Percentiles rank a stretch among this genome's conserved stretches.
Conservation (phyloP, 202 grass and related monocot genomes). For the Eragrostis tef region DNA sequence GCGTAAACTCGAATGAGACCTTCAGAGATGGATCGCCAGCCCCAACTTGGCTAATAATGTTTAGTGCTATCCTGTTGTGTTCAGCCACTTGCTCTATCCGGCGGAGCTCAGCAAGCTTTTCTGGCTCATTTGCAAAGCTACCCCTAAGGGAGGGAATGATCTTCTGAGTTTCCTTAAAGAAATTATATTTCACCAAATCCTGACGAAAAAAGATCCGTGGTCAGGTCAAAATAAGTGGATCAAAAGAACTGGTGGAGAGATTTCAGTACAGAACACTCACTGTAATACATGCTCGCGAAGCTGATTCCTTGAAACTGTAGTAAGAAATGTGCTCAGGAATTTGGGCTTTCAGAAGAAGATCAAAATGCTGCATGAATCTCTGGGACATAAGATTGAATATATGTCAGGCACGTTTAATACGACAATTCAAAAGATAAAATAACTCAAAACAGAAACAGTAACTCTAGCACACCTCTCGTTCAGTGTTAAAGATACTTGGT, state of each 20-base stretch:
- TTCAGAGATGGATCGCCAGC: constrained; percentile 61
- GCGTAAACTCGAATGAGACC: constrained; percentile 81
- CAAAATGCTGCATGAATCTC: constrained; percentile 98
- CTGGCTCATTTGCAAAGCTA: constrained; percentile 68
- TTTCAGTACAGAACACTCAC: constrained; percentile 61
- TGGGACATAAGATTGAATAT: constrained; percentile 49
- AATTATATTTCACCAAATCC: constrained; percentile 79
- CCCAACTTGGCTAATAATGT: constrained; percentile 79
- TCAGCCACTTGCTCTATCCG: constrained; percentile 92
- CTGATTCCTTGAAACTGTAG: constrained; percentile 83
- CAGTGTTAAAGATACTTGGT: constrained; percentile 79
- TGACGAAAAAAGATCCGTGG: constrained; percentile 35
- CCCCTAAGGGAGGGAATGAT: constrained; percentile 70
- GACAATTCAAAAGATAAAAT: constrained; percentile 32
- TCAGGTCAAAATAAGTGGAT: constrained; percentile 35
- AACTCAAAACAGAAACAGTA: constrained; percentile 23
- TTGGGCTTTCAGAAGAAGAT: constrained; percentile 84
- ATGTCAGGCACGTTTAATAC: constrained; percentile 32
- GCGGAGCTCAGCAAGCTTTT: constrained; percentile 74
- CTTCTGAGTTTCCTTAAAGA: constrained; percentile 83
- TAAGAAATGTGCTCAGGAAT: constrained; percentile 79
- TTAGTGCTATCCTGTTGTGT: constrained; percentile 87
- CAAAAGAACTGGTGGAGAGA: background rate
- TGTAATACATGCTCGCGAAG: constrained; percentile 56
- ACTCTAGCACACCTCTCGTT: constrained; percentile 74